Evolutionary conservation across 352 stramenopile genomes (phyloP).

Genomic region (Phytophthora chlamydospora): DNA sequence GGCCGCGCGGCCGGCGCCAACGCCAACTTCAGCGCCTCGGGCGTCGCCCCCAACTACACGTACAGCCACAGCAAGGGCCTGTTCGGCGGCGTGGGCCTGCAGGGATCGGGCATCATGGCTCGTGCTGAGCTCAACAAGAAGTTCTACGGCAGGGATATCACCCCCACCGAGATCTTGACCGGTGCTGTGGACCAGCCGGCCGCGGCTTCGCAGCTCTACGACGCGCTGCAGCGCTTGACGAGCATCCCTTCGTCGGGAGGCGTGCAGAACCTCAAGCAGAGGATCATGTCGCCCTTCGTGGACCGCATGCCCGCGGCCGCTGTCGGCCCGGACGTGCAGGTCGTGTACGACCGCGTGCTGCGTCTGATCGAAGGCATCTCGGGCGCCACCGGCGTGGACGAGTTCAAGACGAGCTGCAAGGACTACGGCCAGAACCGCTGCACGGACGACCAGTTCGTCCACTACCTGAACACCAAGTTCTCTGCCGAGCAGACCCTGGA

Average conservation of each 20-base stretch:
- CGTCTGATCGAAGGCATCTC: conserved; percentile 70
- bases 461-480: conserved; percentile 77
- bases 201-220: conserved; percentile 83
- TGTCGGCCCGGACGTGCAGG: conserved; percentile 78
- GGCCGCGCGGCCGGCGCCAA: conserved; percentile 76
- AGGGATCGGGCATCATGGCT: conserved; percentile 82
- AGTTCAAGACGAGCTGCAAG: conserved; percentile 89
- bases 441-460: conserved; percentile 71
- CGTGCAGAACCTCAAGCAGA: conserved; percentile 58
- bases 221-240: conserved; percentile 75
- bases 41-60: conserved; percentile 87
- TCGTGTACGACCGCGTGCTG: conserved; percentile 86
- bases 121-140: conserved; percentile 86
- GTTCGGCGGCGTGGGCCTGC: conserved; percentile 81
- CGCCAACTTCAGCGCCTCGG: conserved; percentile 77
- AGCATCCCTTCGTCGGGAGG: conserved; percentile 74
- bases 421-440: conserved; percentile 86
- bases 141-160: conserved; percentile 89
- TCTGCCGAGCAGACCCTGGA: conserved; percentile 71
- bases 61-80: conserved; percentile 90
- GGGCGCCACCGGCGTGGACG: conserved; percentile 62
- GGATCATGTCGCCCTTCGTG: conserved; percentile 68
- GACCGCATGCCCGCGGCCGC: conserved; percentile 78
- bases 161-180: conserved; percentile 84
- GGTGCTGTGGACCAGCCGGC: conserved; percentile 82